Evolutionary conservation across 2,329 filamentous ascomycete genomes (phyloP).

Genomic region (Colletotrichum sp.): DNA sequence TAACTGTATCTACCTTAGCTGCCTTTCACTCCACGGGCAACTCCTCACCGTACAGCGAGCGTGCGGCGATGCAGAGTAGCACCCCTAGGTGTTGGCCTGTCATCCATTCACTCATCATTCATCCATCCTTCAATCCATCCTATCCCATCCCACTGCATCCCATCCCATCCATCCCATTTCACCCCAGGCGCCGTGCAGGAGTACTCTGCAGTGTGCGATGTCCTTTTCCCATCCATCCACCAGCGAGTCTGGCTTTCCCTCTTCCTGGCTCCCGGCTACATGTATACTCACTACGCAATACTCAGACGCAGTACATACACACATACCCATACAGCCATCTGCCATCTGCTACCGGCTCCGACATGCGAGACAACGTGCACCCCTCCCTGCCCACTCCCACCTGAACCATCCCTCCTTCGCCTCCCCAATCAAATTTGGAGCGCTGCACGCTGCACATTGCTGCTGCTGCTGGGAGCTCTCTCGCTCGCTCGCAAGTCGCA

Average conservation of each 20-base stretch:
- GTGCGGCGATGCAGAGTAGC: background rate
- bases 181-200: background rate
- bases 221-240: background rate
- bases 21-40: background rate
- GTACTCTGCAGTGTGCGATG: background rate
- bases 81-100: constrained; percentile 4
- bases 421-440: constrained; percentile 19
- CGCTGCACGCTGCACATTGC: background rate
- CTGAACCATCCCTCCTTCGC: constrained; percentile 22
- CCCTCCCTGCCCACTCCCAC: constrained; percentile 17
- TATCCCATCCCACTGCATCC: background rate
- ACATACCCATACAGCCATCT: constrained; percentile 2
- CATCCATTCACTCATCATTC: background rate
- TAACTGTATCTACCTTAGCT: background rate
- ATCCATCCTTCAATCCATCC: background rate
- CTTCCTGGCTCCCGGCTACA: constrained; percentile 18
- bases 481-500: background rate
- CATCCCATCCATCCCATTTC: background rate
- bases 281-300: background rate
- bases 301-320: background rate
- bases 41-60: background rate
- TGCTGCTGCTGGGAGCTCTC: background rate
- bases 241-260: background rate
- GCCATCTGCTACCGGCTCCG: constrained; percentile 20
- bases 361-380: constrained; percentile 20